These are phyloP conservation scores for Talaromyces adpressus DNA, from an alignment of 495 filamentous ascomycete genomes.

Conservation along the genomic window DNA sequence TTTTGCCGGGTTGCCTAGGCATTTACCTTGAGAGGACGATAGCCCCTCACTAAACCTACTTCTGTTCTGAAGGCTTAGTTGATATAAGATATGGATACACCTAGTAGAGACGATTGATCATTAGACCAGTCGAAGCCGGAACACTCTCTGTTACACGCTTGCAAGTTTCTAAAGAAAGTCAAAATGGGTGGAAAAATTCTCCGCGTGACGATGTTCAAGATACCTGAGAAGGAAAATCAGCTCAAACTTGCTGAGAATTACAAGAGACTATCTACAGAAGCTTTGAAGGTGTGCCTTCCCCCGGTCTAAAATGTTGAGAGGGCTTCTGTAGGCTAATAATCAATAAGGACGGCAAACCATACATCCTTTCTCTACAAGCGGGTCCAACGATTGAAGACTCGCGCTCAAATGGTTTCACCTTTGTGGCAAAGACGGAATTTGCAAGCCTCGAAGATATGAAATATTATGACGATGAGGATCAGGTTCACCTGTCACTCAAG, in stretches of 20 bases:
- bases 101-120: neutral
- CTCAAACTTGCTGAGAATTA: neutral
- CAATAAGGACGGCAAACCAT: conserved; percentile 55
- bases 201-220: neutral
- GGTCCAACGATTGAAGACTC: conserved; percentile 41
- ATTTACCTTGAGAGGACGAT: neutral
- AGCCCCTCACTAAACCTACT: neutral
- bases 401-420: conserved; percentile 53
- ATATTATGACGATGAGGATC: conserved; percentile 60
- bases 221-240: neutral
- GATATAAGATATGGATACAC: neutral
- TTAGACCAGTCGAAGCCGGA: neutral
- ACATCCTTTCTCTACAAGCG: conserved; percentile 46
- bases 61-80: neutral
- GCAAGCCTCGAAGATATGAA: conserved; percentile 58
- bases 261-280: neutral
- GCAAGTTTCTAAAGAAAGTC: neutral
- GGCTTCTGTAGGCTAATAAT: neutral
- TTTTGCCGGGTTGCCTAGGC: neutral
- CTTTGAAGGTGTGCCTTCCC: neutral
- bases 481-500: conserved; percentile 56
- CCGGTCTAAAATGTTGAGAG: neutral
- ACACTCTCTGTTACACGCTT: neutral
- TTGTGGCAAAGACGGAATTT: conserved; percentile 53
- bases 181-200: neutral